A percentile compares a stretch with the other conserved stretches of the same genome.
Evolutionary conservation across 2,329 filamentous ascomycete species (phyloP).

Genomic region (Colletotrichum sp.): DNA sequence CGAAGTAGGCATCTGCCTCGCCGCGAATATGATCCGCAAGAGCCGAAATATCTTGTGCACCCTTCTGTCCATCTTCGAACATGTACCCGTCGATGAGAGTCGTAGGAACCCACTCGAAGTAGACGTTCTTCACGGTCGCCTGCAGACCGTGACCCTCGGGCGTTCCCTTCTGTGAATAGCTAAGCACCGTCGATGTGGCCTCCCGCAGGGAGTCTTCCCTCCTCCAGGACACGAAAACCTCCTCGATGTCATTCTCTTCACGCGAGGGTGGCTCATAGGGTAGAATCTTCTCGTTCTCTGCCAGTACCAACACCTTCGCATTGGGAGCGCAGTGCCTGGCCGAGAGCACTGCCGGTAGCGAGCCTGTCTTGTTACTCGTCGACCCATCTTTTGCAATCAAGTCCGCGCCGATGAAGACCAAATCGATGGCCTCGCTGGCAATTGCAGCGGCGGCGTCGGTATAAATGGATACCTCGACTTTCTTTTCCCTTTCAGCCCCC

Average conservation of each 20-base stretch:
- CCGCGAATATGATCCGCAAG: conserved; percentile 40
- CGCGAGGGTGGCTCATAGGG: conserved; percentile 46
- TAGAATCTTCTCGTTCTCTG: conserved; percentile 65
- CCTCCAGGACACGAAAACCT: conserved; percentile 56
- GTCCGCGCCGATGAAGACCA: conserved; percentile 70
- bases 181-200: not conserved
- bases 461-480: conserved; percentile 52
- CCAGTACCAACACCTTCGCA: conserved; percentile 58
- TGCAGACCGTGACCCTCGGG: not conserved
- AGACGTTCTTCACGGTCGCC: conserved; percentile 49
- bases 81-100: conserved; percentile 58
- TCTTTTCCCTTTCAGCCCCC: conserved; percentile 15
- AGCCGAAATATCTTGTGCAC: conserved; percentile 39
- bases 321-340: conserved; percentile 52
- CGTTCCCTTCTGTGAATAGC: conserved; percentile 4
- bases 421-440: conserved; percentile 55
- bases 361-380: conserved; percentile 72
- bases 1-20: conserved; percentile 48
- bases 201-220: not conserved
- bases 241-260: conserved; percentile 52
- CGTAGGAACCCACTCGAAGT: conserved; percentile 65
- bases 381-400: conserved; percentile 61
- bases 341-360: conserved; percentile 61
- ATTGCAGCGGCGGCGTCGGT: conserved; percentile 66
- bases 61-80: conserved; percentile 56